phyloP scores from a whole-genome alignment of 2,329 filamentous ascomycete species.

The Arthrocladium fulminans region DNA sequence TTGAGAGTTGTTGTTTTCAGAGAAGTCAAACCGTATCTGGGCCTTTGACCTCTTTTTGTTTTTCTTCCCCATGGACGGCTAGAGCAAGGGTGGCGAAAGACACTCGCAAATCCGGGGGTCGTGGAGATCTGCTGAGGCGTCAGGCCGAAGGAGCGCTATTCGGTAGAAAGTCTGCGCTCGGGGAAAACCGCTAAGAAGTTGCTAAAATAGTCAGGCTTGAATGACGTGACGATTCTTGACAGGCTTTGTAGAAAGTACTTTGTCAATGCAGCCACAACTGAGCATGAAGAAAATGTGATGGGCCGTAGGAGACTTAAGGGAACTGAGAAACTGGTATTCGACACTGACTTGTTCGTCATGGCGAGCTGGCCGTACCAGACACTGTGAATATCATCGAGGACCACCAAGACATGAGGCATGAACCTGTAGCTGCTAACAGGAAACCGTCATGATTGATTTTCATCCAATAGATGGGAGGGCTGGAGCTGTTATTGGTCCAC shows the following conservation, averaged over 20 bases:
- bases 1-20: constrained; percentile 27
- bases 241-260: constrained; percentile 10
- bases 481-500: constrained; percentile 15
- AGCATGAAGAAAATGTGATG: constrained; percentile 7
- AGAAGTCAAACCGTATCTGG: constrained; percentile 27
- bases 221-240: constrained; percentile 9
- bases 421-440: constrained; percentile 11
- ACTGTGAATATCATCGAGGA: constrained; percentile 1
- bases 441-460: constrained; percentile 13
- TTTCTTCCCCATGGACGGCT: constrained; percentile 30
- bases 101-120: constrained; percentile 13
- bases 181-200: constrained; percentile 5
- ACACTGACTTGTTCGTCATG: constrained; percentile 8
- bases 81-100: constrained; percentile 22
- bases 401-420: constrained; percentile 5
- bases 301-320: neutral
- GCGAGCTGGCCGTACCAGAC: neutral
- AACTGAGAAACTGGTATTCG: neutral
- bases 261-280: neutral
- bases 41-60: constrained; percentile 27
- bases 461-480: constrained; percentile 13
- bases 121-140: constrained; percentile 20
- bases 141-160: constrained; percentile 7
- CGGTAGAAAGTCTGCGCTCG: neutral
- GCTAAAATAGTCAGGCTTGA: constrained; percentile 5